These are phyloP conservation scores for Onygena corvina DNA, from an alignment of 2,329 filamentous ascomycete species.

Conservation along the genomic window DNA sequence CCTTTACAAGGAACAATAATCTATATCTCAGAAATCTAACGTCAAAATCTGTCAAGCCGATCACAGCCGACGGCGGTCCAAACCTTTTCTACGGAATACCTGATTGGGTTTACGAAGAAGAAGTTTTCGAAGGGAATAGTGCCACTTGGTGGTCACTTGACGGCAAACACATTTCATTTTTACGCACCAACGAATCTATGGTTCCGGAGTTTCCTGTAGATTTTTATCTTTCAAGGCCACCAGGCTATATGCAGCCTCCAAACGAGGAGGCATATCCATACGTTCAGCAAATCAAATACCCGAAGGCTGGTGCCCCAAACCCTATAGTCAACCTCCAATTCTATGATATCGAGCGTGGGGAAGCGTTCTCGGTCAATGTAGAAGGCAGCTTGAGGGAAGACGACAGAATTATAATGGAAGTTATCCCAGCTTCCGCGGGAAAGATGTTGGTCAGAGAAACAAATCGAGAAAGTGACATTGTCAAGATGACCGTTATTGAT, in stretches of 20 bases:
- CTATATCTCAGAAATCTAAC: slow-evolving; percentile 63
- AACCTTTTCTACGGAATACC: slow-evolving; percentile 92
- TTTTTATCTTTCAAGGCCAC: slow-evolving; percentile 82
- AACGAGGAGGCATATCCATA: slow-evolving; percentile 87
- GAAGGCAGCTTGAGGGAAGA: slow-evolving; percentile 66
- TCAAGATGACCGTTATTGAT: slow-evolving; percentile 79
- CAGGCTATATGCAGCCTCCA: slow-evolving; percentile 52
- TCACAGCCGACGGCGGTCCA: slow-evolving; percentile 75
- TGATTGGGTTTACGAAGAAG: slow-evolving; percentile 92
- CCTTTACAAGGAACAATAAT: slow-evolving; percentile 87
- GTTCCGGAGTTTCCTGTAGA: slow-evolving; percentile 89
- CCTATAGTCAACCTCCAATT: slow-evolving; percentile 79
- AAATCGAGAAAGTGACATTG: slow-evolving; percentile 83
- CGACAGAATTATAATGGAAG: slow-evolving; percentile 80
- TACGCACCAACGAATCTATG: slow-evolving; percentile 83
- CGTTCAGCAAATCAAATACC: slow-evolving; percentile 86
- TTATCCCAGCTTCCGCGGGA: slow-evolving; percentile 71
- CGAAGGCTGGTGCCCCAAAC: slow-evolving; percentile 88
- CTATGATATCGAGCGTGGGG: slow-evolving; percentile 66
- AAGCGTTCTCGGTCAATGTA: slow-evolving; percentile 69
- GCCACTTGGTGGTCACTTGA: slow-evolving; percentile 94
- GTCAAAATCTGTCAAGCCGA: slow-evolving; percentile 50
- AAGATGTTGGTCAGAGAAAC: slow-evolving; percentile 83
- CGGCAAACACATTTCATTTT: slow-evolving; percentile 77
- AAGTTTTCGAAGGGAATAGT: slow-evolving; percentile 66